Evolutionary conservation across 495 filamentous ascomycete species (phyloP).

Genomic region (Penicillium roqueforti): DNA sequence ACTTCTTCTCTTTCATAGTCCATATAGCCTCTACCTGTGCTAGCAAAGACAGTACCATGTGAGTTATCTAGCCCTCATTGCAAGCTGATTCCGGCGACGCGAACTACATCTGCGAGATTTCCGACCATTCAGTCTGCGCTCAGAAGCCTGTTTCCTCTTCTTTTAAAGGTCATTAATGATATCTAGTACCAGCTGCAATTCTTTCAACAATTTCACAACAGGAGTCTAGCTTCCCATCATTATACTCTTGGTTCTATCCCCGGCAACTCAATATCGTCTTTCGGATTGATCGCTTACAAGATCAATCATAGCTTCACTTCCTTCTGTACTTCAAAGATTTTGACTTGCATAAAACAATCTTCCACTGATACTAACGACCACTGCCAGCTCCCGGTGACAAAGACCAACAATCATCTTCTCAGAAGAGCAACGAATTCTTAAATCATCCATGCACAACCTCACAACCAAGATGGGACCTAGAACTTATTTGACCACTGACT

Average conservation of each 20-base stretch:
- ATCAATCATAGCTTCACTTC: background rate
- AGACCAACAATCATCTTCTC: background rate
- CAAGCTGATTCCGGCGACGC: background rate
- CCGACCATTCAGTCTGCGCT: background rate
- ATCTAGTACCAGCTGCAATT: background rate
- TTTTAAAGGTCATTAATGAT: background rate
- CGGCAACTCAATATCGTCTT: background rate
- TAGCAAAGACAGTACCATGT: background rate
- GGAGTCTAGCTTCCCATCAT: background rate
- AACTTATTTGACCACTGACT: background rate
- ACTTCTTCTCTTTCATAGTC: background rate
- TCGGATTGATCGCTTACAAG: background rate
- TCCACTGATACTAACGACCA: background rate
- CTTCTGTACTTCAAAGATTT: background rate
- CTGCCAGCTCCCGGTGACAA: background rate
- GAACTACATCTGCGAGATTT: background rate
- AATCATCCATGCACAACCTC: background rate
- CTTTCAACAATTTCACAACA: background rate
- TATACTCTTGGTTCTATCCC: background rate
- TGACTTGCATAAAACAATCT: background rate
- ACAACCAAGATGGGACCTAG: background rate
- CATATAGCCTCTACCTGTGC: background rate
- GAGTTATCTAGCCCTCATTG: background rate
- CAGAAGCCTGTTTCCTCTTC: background rate
- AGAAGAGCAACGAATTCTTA: background rate